phyloP scores from a whole-genome alignment of 2,329 filamentous ascomycete genomes.

The Aureobasidium subglaciale region DNA sequence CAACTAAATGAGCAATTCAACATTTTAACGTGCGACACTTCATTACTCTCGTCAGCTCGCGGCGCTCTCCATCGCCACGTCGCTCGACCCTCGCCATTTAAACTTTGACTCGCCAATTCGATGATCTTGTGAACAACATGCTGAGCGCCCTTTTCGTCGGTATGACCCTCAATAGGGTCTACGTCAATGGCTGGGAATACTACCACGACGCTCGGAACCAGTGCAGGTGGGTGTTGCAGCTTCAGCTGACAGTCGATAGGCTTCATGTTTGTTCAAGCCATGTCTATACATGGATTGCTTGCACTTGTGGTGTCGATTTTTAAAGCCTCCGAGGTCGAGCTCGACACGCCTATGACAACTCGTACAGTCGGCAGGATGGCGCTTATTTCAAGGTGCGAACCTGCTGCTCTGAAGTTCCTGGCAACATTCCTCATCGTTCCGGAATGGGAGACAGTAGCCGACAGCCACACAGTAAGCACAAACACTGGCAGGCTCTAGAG shows the following conservation, averaged over 20 bases:
- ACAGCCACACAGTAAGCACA: background rate
- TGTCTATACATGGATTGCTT: background rate
- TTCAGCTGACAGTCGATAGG: background rate
- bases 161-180: background rate
- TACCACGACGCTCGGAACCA: background rate
- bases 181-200: background rate
- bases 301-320: background rate
- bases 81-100: conserved; percentile 2
- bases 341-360: background rate
- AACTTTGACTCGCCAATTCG: conserved; percentile 3
- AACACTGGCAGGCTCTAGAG: background rate
- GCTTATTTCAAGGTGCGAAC: background rate
- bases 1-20: conserved; percentile 16
- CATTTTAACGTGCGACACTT: conserved; percentile 16
- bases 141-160: background rate
- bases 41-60: conserved; percentile 1
- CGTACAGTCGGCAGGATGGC: background rate
- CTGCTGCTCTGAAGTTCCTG: background rate
- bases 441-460: background rate
- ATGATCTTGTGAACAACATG: conserved; percentile 5
- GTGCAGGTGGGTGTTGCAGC: background rate
- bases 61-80: conserved; percentile 8
- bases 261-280: background rate
- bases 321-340: background rate
- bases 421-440: background rate